Base-by-base conservation (phyloP, 176 grass and related monocot species). In the Juncus effusus region DNA sequence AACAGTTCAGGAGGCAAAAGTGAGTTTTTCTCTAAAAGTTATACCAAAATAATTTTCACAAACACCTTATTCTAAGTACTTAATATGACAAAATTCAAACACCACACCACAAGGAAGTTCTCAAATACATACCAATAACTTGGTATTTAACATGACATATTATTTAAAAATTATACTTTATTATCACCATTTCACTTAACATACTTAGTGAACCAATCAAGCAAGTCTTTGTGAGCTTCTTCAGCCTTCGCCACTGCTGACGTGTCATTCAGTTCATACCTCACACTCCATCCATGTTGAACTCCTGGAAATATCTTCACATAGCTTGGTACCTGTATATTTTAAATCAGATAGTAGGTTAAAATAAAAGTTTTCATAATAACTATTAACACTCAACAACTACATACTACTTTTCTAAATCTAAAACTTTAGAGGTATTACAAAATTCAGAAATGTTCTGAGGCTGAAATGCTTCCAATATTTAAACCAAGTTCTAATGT, bases 221-320 rank as follows among this genome's bases (percentile, higher is more conserved):
- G 36, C 80, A 83, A 65, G 41, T 61, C 54, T 41, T 66, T 36
- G 35, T 77, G 74, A 56, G 80, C 60, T 83, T 83, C 80, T 73
- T 73, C 60, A 2, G 80, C 80, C 6, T 77, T 83, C 52, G 63
- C 41, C 3, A 77, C 65, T 1, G 65, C 74, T 1, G 10, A 3
- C 40, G 70, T 73, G 59, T 83, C 74, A 66, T 55, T 53, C 19
- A n/a, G 52, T 19, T 77, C 67, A 38, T 77, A 83, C 52, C 74
- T 44, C 13, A 60, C 40, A 12, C 73, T 73, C 80, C 80, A 83
- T 72, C 80, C 80, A 77, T 83, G 80, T 42, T 1, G 13, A 54
- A 54, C 66, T 9, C 60, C 74, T 5, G 73, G 59, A 53, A 83
- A 83, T 54, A 83, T 67, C 74, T 83, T 83, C 14, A 83, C 74